Evolutionary conservation across 2,329 filamentous ascomycete species (phyloP), one percentile per base, ranked within the genome.

Genomic region (Podosphaera fusca): DNA sequence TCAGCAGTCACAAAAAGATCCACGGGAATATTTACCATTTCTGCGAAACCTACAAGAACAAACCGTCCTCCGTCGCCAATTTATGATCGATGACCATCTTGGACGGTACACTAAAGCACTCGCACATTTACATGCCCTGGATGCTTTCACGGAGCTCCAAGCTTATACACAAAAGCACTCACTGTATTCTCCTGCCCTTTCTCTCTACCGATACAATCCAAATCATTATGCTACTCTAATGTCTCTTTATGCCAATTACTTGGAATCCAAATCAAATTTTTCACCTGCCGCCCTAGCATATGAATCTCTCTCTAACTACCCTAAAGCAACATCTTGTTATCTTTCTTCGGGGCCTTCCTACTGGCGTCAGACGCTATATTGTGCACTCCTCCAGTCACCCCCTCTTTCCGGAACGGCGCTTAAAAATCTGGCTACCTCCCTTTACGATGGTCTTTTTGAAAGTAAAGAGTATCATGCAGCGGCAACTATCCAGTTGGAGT

Each of bases 1-100:
- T 0, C 92, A 98, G 66, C 89, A 95, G 67, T 92, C 89, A 0
- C 92, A 98, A 69, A 87, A 90, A 67, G 92, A 98, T 64, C 92
- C 92, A 1, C 76, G 88, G 63, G 92, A 98, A 68, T 98, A 98
- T 64, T 78, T 96, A 6, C 92, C 92, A 3, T 96, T 96, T 66
- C 80, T 98, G 55, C 89, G 95, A 66, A 82, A 82, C 40, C 76
- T 98, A 2, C 87, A 95, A 67, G 76, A 82, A 59, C 76, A 94
- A 63, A 71, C 84, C 0, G 75, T 79, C 9, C 69, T 85, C 9
- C 80, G 87, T 29, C 81, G 87, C 49, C 78, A 81, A 56, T 95
- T 89, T 63, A 80, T 81, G 47, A 94, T 98, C 56, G 92, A 98
- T 66, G 84, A 96, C 65, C 82, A 95, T 66, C 79, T 98, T 3